phyloP scores from a whole-genome alignment of 2,329 filamentous ascomycete genomes.

The Aspergillus clavatus region DNA sequence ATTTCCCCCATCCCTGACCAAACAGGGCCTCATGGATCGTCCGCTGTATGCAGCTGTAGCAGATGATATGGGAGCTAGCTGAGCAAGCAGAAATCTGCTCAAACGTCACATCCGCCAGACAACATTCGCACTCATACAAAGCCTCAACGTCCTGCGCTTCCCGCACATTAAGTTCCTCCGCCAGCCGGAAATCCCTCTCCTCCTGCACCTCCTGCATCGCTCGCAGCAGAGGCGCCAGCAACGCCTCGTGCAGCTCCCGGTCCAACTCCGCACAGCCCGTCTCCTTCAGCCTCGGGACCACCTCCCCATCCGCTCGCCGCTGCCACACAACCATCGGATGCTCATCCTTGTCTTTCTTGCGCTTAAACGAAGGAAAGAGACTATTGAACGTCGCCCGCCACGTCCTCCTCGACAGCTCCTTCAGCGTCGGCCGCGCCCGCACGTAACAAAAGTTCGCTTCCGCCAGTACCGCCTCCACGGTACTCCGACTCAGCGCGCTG shows the following conservation, averaged over 20 bases:
- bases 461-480: conserved; percentile 44
- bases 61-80: conserved; percentile 41
- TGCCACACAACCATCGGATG: conserved; percentile 40
- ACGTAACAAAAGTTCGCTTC: conserved; percentile 46
- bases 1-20: conserved; percentile 85
- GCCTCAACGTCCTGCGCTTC: conserved; percentile 40
- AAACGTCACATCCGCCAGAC: conserved; percentile 44
- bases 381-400: conserved; percentile 44
- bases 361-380: conserved; percentile 40
- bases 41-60: conserved; percentile 70
- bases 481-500: conserved; percentile 39
- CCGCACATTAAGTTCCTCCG: conserved; percentile 40
- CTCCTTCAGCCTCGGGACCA: conserved; percentile 34
- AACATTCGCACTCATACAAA: conserved; percentile 47
- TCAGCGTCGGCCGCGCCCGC: conserved; percentile 40
- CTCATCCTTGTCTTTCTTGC: conserved; percentile 37
- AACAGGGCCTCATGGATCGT: conserved; percentile 84
- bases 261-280: conserved; percentile 44
- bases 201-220: conserved; percentile 35
- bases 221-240: conserved; percentile 37
- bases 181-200: conserved; percentile 33
- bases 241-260: conserved; percentile 34
- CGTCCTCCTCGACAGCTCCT: conserved; percentile 39
- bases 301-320: conserved; percentile 27
- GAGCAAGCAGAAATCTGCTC: conserved; percentile 47